Evolutionary conservation across 2,329 filamentous ascomycete species (phyloP), one percentile per base, ranked within the genome.

Genomic region (Calonectria montana): DNA sequence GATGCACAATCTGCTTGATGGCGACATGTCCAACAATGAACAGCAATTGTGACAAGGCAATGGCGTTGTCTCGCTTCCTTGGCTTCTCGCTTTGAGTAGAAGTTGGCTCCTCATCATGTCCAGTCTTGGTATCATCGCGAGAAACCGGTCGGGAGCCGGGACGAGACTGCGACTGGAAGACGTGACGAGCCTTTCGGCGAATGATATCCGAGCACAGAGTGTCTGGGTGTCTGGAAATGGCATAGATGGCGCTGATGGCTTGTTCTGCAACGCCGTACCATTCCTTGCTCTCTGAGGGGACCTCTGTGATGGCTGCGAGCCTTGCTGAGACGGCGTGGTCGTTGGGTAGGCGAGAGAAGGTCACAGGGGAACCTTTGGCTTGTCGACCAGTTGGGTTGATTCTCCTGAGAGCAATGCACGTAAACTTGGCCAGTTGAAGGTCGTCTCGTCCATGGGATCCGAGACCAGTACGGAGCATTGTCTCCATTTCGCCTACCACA

Each of bases 1-100:
- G 90, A 82, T 99, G 97, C 0, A 99, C 97, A 77, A 99, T 99
- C 81, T 99, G 97, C 85, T 99, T 99, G 81, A 99, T 97, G 16
- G 97, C 97, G 59, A 98, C 94, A 80, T 99, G 97, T 0, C 97
- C 97, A 35, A 98, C 96, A 41, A 98, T 93, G 81, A 98, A 98
- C 0, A 99, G 88, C 2, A 99, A 89, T 79, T 98, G 97, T 0
- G 97, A 98, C 2, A 99, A 87, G 0, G 91, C 92, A 57, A 95
- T 89, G 1, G 94, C 92, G 5, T 92, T 90, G 76, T 93, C 94
- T 35, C 92, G 83, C 75, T 84, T 90, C 79, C 88, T 91, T 10
- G 87, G 83, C 75, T 86, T 86, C 75, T 81, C 84, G 59, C 71
- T 74, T 65, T 80, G 79, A 6, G 82, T 83, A 69, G 81, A 78